Evolutionary conservation across 768 basidiomycete species (phyloP).

Genomic region (Polyporus arcularius): DNA sequence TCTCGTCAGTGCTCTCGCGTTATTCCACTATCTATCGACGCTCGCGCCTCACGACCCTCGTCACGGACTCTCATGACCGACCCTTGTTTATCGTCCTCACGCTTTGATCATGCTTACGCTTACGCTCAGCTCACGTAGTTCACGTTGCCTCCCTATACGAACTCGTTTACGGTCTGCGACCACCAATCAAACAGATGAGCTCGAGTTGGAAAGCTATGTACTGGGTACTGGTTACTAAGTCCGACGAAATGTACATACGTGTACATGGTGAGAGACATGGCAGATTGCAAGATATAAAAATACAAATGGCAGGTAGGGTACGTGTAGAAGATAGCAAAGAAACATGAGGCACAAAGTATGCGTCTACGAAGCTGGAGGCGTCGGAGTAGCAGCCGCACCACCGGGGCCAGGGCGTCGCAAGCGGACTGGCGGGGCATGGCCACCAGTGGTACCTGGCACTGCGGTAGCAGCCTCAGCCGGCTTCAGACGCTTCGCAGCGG

Average conservation of each 20-base stretch:
- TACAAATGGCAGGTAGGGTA: too few species aligned
- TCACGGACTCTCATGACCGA: slow-evolving; percentile 19
- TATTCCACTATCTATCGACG: slow-evolving; percentile 25
- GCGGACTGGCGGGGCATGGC: too few species aligned
- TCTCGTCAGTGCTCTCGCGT: slow-evolving; percentile 21
- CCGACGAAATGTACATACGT: too few species aligned
- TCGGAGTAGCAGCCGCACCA: too few species aligned
- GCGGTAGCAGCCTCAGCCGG: slow-evolving; percentile 43
- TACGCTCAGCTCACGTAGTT: slow-evolving; percentile 21
- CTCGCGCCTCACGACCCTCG: slow-evolving; percentile 20
- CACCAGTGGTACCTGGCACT: slow-evolving; percentile 19
- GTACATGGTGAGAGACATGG: too few species aligned
- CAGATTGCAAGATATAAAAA: too few species aligned
- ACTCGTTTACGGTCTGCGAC: slow-evolving; percentile 14
- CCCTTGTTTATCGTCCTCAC: slow-evolving; percentile 15
- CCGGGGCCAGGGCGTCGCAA: too few species aligned
- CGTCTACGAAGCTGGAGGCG: too few species aligned
- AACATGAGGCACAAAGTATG: too few species aligned
- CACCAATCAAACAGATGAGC: not conserved
- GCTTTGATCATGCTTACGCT: slow-evolving; percentile 20
- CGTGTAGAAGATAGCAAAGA: too few species aligned
- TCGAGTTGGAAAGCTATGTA: too few species aligned
- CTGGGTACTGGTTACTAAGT: too few species aligned
- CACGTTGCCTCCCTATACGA: slow-evolving; percentile 14
- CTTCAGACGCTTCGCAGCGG: slow-evolving; percentile 68